Evolutionary conservation across 2,329 filamentous ascomycete genomes (phyloP), one percentile per base, ranked within the genome.

Genomic region (Orbilia quercus): DNA sequence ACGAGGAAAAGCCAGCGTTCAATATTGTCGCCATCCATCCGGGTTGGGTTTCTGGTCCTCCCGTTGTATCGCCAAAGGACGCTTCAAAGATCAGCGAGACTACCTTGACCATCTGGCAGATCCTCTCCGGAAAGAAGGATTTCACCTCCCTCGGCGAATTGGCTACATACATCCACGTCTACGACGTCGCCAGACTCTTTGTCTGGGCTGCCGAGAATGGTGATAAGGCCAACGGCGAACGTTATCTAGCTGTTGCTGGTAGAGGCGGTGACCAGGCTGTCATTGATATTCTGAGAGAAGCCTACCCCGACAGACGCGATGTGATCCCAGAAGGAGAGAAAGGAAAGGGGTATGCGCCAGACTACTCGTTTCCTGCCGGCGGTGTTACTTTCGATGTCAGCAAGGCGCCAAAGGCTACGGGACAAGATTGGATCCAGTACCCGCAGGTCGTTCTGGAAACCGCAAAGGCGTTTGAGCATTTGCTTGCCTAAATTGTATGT

Each of bases 151-250:
- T 79, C 0, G 75, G 75, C 1, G 75, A 76, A 11, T 78, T 76
- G 3, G 74, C 79, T 0, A 78, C 78, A 7, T 79, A 76, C 45
- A 81, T 84, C 12, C 83, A 84, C 70, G 82, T 84, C 0, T 79
- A 82, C 3, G 82, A 84, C 65, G 82, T 84, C 0, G 82, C 82
- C 1, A 77, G 79, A 6, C 77, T 82, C 44, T 77, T 82, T 12
- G 76, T 81, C 1, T 83, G 80, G 76, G 78, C 78, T 0, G 79
- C 80, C 18, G 80, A 81, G 63, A 77, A 83, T 31, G 76, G 80
- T 0, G 75, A 78, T 0, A 75, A 79, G 44, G 78, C 81, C 0
- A 77, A 83, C 63, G 81, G 82, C 1, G 79, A 84, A 76, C 78
- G 82, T 7, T 84, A 82, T 69, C 78, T 84, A 18, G 79, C 79